phyloP scores from a whole-genome alignment of 495 filamentous ascomycete genomes.

The Neurospora africana region DNA sequence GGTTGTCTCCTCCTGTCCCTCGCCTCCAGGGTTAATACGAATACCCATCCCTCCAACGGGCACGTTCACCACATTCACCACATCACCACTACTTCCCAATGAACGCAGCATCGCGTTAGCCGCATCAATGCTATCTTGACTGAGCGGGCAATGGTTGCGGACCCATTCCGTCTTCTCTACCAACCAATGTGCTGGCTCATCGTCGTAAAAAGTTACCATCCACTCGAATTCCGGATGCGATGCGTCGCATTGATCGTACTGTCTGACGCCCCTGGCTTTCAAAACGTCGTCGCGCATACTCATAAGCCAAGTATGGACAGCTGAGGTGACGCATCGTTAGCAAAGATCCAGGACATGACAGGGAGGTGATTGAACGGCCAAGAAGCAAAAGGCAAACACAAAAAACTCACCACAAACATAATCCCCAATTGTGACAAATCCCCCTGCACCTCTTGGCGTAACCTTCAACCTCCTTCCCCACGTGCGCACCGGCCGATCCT shows the following conservation, averaged over 20 bases:
- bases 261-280: slow-evolving; percentile 3
- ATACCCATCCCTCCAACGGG: background rate
- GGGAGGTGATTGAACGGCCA: background rate
- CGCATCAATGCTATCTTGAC: background rate
- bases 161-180: slow-evolving; percentile 4
- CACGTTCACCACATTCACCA: background rate
- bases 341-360: background rate
- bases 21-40: background rate
- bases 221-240: background rate
- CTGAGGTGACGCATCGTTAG: slow-evolving; percentile 1
- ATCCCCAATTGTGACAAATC: slow-evolving; percentile 6
- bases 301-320: slow-evolving; percentile 10
- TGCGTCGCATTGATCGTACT: background rate
- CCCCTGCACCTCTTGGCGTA: slow-evolving; percentile 1
- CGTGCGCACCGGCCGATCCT: slow-evolving; percentile 7
- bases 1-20: background rate
- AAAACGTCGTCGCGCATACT: slow-evolving; percentile 4
- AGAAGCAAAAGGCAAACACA: background rate
- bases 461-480: slow-evolving; percentile 4
- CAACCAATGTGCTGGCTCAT: background rate
- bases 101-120: background rate
- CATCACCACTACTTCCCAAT: background rate
- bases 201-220: slow-evolving; percentile 1
- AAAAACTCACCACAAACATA: slow-evolving; percentile 7
- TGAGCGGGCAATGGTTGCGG: background rate